Evolutionary conservation across 441 rosid species (phyloP).

Genomic region (Populus hybrid): DNA sequence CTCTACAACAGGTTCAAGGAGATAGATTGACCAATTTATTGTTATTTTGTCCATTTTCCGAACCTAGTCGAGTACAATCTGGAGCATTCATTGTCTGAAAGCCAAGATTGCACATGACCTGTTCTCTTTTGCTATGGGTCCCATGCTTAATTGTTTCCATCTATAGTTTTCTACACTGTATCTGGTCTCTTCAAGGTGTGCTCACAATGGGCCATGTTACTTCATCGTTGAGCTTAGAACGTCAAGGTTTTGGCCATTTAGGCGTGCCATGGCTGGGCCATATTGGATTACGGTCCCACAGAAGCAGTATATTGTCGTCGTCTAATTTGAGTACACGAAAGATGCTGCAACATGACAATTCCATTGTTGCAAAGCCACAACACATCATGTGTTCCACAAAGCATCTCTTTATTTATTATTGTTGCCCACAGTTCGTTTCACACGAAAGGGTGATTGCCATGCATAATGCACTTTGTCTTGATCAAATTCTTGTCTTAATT

Average conservation of each 20-base stretch:
- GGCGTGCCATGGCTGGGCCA: background rate
- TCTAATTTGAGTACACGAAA: constrained; percentile 4
- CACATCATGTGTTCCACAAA: constrained; percentile 21
- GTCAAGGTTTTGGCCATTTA: background rate
- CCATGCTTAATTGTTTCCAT: constrained; percentile 24
- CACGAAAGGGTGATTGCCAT: background rate
- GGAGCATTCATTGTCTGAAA: background rate
- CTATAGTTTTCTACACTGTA: constrained; percentile 22
- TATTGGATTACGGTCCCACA: constrained; percentile 24
- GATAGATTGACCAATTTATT: background rate
- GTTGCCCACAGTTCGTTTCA: background rate
- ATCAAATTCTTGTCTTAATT: background rate
- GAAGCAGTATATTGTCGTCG: background rate
- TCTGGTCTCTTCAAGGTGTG: constrained; percentile 8
- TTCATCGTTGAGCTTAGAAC: background rate
- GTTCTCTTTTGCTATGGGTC: constrained; percentile 21
- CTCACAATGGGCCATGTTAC: background rate
- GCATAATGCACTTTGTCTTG: background rate
- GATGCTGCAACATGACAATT: no score
- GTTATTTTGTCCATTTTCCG: background rate
- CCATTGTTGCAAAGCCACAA: background rate
- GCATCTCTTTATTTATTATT: background rate
- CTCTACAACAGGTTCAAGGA: background rate
- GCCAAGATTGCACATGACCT: constrained; percentile 27
- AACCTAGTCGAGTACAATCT: constrained; percentile 9